Base-by-base conservation (phyloP, 768 basidiomycete species). In the Gymnopilus dilepis region DNA sequence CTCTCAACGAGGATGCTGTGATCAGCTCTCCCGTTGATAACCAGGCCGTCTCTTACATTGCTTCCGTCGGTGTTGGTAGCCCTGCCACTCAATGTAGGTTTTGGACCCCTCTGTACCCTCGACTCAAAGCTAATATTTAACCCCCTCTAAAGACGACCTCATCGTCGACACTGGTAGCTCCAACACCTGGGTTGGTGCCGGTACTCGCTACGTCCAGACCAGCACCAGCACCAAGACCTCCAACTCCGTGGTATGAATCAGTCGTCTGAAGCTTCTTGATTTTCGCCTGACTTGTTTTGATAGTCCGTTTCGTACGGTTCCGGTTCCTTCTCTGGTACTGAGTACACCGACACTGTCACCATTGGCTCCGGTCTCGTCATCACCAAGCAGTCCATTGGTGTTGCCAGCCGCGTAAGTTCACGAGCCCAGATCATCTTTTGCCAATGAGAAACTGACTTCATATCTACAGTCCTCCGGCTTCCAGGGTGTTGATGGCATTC, bases 121-220 rank as follows among this genome's bases (percentile, higher is more conserved):
- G 22, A 30, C 6, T 26, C n/a, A 12, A 13, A 28, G 31, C 24
- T 59, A 11, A 53, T 31, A 11, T 24, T n/a, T 28, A 3, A 31
- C 33, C 41, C 33, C 41, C n/a, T 47, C 15, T 48, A 38, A 61
- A 89, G 87, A 85, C 69, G 50, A 69, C 4, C 78, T 90, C 52
- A 67, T 89, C 56, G 74, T 89, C 56, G 88, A 89, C 68, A 88
- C 88, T 5, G 86, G 85, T 71, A 87, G 86, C 72, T 87, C 88
- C n/a, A 90, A 89, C 75, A 89, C 87, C 22, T 90, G 88, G 87
- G 76, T 90, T 43, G 87, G 88, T 19, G 86, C 88, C 30, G 64
- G 28, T 12, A 74, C 67, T 17, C 8, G 71, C 0, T 90, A 87
- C 67, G 70, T 69, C 19, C 59, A 63, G 62, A 88, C 88, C 8